Conservation (phyloP, 192 early-diverging fungal genomes). For the Linnemannia zychae region DNA sequence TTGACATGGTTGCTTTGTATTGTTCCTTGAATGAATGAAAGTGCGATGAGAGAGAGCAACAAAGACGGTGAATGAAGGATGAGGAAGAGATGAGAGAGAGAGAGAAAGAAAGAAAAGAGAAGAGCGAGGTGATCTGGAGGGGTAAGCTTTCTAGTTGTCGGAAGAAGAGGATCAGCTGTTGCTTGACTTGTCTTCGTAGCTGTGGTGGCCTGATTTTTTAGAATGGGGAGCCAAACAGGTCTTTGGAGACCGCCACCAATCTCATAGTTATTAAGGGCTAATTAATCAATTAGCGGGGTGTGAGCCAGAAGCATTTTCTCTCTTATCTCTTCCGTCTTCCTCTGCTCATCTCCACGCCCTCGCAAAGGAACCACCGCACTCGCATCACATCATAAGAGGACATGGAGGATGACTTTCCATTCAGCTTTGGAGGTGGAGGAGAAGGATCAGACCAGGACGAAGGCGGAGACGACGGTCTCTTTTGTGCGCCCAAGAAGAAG, state of each 20-base stretch:
- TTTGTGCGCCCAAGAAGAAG: constrained; percentile 25
- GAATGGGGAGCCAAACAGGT: background rate
- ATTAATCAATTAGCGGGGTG: background rate
- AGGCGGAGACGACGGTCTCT: constrained; percentile 21
- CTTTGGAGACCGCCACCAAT: background rate
- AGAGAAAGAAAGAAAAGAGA: background rate
- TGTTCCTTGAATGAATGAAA: background rate
- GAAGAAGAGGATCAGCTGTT: constrained; percentile 2
- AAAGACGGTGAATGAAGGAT: background rate
- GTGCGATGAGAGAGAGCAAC: background rate
- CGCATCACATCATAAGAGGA: background rate
- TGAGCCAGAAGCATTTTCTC: background rate
- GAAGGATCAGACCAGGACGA: constrained; percentile 30
- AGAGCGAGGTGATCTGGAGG: background rate
- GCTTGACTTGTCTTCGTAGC: background rate
- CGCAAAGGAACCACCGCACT: background rate
- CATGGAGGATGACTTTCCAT: constrained; percentile 46
- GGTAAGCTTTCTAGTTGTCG: background rate
- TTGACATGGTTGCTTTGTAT: background rate
- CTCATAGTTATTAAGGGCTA: background rate
- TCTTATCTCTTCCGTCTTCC: background rate
- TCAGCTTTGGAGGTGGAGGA: constrained; percentile 27
- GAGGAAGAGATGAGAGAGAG: background rate
- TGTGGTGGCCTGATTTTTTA: constrained; percentile 1
- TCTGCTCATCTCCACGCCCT: background rate